Evolutionary conservation across 2,329 filamentous ascomycete species (phyloP).

Genomic region (Neoscytalidium dimidiatum): DNA sequence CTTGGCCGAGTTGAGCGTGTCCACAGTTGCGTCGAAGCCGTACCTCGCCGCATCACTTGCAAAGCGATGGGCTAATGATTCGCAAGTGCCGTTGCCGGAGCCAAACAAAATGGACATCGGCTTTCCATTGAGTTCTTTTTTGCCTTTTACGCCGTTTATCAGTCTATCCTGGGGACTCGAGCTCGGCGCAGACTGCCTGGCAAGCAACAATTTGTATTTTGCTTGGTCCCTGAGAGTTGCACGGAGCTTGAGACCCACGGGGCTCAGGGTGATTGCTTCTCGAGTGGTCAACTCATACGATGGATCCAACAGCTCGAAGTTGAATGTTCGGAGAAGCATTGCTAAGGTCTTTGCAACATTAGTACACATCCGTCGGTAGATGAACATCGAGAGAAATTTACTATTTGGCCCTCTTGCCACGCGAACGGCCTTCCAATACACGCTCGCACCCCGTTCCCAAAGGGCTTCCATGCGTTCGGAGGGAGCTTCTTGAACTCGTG

Average conservation of each 20-base stretch:
- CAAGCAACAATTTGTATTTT: not conserved
- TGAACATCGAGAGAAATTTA: no score
- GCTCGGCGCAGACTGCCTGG: no score
- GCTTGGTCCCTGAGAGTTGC: constrained; percentile 21
- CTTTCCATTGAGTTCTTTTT: constrained; percentile 23
- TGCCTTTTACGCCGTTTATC: not conserved
- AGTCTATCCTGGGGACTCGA: no score
- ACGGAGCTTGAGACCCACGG: constrained; percentile 61
- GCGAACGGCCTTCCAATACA: constrained; percentile 76
- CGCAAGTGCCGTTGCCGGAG: constrained; percentile 74
- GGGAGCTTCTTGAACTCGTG: constrained; percentile 51
- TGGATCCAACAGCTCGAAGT: constrained; percentile 64
- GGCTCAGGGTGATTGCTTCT: constrained; percentile 64
- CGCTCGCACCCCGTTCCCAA: constrained; percentile 69
- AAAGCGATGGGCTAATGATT: constrained; percentile 65
- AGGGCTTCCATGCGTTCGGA: constrained; percentile 52
- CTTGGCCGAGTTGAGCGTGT: constrained; percentile 63
- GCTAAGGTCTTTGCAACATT: constrained; percentile 15
- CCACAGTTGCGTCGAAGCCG: constrained; percentile 60
- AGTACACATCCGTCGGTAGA: no score
- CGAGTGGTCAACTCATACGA: constrained; percentile 46
- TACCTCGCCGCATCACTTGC: constrained; percentile 60
- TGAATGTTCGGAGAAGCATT: constrained; percentile 52
- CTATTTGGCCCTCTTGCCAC: constrained; percentile 61
- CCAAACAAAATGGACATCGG: constrained; percentile 70